Evolutionary conservation across 352 stramenopile species (phyloP).

Genomic region (Phytophthora fragariae): DNA sequence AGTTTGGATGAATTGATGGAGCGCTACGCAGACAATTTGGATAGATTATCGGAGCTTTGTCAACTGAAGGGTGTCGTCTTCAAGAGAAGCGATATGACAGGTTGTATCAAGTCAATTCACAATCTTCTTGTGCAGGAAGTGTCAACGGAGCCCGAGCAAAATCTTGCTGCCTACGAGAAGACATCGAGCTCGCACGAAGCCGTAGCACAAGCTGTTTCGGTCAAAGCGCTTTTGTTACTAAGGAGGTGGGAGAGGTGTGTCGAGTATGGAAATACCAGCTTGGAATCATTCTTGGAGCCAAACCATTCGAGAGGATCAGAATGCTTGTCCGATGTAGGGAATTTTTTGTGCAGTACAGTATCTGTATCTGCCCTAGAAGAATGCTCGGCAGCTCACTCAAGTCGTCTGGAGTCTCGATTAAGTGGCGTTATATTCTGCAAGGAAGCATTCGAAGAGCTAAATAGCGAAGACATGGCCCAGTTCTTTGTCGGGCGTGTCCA

Average conservation of each 20-base stretch:
- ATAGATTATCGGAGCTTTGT: constrained; percentile 62
- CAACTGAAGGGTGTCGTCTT: constrained; percentile 51
- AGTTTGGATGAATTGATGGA: constrained; percentile 60
- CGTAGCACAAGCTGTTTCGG: constrained; percentile 38
- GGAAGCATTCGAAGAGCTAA: constrained; percentile 28
- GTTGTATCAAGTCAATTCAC: constrained; percentile 51
- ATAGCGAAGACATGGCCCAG: constrained; percentile 30
- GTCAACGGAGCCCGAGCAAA: constrained; percentile 4
- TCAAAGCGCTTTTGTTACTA: constrained; percentile 45
- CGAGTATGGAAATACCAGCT: constrained; percentile 5
- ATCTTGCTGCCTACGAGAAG: neutral
- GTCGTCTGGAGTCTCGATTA: constrained; percentile 47
- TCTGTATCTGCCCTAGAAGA: constrained; percentile 35
- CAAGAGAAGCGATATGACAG: constrained; percentile 44
- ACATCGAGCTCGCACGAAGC: constrained; percentile 37
- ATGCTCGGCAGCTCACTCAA: constrained; percentile 40
- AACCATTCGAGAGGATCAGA: constrained; percentile 5
- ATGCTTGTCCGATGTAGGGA: constrained; percentile 30
- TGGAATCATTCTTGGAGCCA: constrained; percentile 13
- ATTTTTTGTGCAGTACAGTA: constrained; percentile 45
- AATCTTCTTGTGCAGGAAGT: constrained; percentile 35
- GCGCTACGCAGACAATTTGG: constrained; percentile 55
- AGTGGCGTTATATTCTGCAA: constrained; percentile 42
- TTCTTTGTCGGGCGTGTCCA: constrained; percentile 52
- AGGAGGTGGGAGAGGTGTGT: constrained; percentile 37